Percentiles rank a stretch among this genome's conserved stretches.
Conservation (phyloP, 169 alveolate species). For the Cryptosporidium parvum region DNA sequence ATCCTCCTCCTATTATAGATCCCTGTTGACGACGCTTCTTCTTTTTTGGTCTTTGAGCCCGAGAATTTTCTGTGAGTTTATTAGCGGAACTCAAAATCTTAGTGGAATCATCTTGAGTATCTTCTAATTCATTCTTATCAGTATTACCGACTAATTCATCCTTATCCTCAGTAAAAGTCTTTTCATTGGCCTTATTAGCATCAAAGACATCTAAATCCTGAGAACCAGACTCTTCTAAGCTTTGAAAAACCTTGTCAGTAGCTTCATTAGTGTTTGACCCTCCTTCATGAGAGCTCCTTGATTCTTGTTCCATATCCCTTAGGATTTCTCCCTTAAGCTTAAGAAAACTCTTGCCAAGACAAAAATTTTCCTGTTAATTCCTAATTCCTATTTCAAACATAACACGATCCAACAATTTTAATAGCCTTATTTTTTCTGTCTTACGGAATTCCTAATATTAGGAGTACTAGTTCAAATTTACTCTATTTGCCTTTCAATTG, state of each 20-base stretch:
- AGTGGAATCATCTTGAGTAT: not conserved
- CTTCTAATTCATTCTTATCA: not conserved
- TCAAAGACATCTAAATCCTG: constrained; percentile 1
- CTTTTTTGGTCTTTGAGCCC: constrained; percentile 37
- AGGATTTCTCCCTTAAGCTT: constrained; percentile 41
- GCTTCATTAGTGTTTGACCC: constrained; percentile 16
- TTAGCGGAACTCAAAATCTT: not conserved
- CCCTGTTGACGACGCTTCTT: constrained; percentile 55
- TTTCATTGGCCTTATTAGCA: not conserved
- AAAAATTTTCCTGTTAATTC: not conserved
- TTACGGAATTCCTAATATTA: not conserved
- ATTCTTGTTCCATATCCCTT: constrained; percentile 56
- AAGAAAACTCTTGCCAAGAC: constrained; percentile 40
- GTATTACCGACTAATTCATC: not conserved
- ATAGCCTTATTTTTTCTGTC: not conserved
- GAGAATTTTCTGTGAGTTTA: not conserved
- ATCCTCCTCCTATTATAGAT: constrained; percentile 33
- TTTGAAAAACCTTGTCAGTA: not conserved
- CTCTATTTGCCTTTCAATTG: not conserved
- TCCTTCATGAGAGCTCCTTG: constrained; percentile 11
- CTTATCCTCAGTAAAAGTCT: not conserved
- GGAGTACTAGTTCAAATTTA: not conserved
- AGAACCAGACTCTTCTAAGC: not conserved
- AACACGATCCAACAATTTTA: constrained; percentile 13
- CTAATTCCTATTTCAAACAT: constrained; percentile 36